Evolutionary conservation across 495 filamentous ascomycete genomes (phyloP), one percentile per base, ranked within the genome.

Genomic region (Collariella sp.): DNA sequence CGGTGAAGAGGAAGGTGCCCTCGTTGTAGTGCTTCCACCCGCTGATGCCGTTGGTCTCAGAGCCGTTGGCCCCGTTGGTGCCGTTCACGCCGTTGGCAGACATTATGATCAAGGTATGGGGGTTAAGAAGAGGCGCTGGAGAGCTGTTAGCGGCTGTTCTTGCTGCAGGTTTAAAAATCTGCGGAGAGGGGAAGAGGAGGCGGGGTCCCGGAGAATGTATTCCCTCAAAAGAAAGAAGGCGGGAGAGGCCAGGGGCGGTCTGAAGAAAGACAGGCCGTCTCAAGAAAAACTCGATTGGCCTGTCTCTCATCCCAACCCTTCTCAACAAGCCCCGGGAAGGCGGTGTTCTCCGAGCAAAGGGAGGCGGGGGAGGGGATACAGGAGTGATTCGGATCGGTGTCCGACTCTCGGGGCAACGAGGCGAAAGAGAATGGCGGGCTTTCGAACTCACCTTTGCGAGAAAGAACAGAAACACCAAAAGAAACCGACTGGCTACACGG

Each of bases 1-100:
- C 78, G 72, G 91, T 98, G 86, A 98, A 98, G 62, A 96, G 84
- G 80, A 96, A 97, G 62, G 88, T 93, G 58, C 81, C 84, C 62
- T 77, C 63, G 59, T 82, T 79, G 62, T 76, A 73, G 68, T 74
- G 67, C 63, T 62, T 72, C 65, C 68, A 66, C 50, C 67, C 68
- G 68, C 68, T 72, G 59, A 70, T 60, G 60, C 67, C 69, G 54
- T 64, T 64, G 58, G 58, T n/a, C n/a, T n/a, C 39, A 40, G 51
- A 50, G n/a, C 53, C 54, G 42, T 58, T 53, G 53, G 38, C 41
- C 42, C 62, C 64, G 26, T 64, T 64, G 54, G 59, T 55, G 58
- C 73, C 72, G 70, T 78, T 77, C 62, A 58, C 57, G 43, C 72
- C 71, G 73, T 80, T 83, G 62, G 78, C 63, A 70, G 77, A 79